Evolutionary conservation across 1,284 basidiomycete species (phyloP), one percentile per base, ranked within the genome.

Genomic region (Coriolopsis trogii): DNA sequence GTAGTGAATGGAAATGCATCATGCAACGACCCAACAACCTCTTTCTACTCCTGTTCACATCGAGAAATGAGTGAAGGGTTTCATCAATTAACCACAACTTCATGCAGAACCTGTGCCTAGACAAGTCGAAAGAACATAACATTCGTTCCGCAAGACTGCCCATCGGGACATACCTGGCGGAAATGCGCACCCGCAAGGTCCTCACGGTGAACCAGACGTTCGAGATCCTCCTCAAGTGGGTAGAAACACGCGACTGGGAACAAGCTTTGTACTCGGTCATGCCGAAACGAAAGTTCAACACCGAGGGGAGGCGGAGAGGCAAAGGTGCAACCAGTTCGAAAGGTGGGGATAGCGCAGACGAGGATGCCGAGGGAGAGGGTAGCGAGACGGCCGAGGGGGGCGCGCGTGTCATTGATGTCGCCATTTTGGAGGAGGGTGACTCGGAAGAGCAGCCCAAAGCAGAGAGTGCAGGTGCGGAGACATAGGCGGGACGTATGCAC

Each of bases 131-230:
- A 36, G 74, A 76, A 41, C 79, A 89, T 9, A 84, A 83, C 1
- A 82, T 99, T 50, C 81, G 87, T 26, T 89, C 92, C 33, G 97
- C 95, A 7, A 87, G 93, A 39, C 81, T 99, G 41, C 97, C 97
- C 1, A 98, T 99, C 47, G 91, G 92, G 13, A 86, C 86, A 53
- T 95, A 92, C 69, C 77, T 98, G 40, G 77, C 87, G 37, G 79
- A 89, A 46, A 75, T 99, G 59, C 82, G 87, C 16, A 94, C 95
- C 3, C 85, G 97, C 51, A 98, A 98, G 66, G 94, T 99, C 23
- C 77, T 99, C 56, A 99, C 97, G 0, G 95, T 99, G 48, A 99
- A 99, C 67, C 96, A 98, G 73, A 84, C 93, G 15, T 92, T 95
- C 65, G 93, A 97, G 68, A 98, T 99, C 60, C 78, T 99, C 51